Evolutionary conservation across 192 early-diverging fungal species (phyloP).

Genomic region (Podila horticola): DNA sequence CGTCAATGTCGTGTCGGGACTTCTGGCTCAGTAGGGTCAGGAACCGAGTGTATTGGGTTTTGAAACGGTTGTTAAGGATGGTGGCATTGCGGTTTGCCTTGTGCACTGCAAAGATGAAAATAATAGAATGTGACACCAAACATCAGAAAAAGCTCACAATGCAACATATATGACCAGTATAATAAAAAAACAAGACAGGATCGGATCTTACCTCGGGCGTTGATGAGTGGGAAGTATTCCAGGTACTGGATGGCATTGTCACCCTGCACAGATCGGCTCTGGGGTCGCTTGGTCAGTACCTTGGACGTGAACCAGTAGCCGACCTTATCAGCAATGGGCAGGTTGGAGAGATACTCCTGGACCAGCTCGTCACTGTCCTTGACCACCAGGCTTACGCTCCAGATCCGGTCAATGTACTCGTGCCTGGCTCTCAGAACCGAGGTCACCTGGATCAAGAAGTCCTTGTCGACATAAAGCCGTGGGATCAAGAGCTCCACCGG

Average conservation of each 20-base stretch:
- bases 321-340: slow-evolving; percentile 1
- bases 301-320: slow-evolving; percentile 46
- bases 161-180: background rate
- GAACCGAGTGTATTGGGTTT: slow-evolving; percentile 48
- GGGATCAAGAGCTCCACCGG: slow-evolving; percentile 31
- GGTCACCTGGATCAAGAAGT: slow-evolving; percentile 25
- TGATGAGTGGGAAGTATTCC: slow-evolving; percentile 57
- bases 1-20: slow-evolving; percentile 18
- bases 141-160: background rate
- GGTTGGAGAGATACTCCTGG: slow-evolving; percentile 40
- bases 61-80: slow-evolving; percentile 56
- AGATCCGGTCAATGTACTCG: slow-evolving; percentile 41
- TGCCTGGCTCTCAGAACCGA: slow-evolving; percentile 35
- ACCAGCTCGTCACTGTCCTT: slow-evolving; percentile 28
- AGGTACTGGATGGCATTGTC: slow-evolving; percentile 20
- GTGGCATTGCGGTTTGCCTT: slow-evolving; percentile 20
- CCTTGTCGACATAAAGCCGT: slow-evolving; percentile 19
- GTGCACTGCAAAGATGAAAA: slow-evolving; percentile 17
- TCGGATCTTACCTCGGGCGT: slow-evolving; percentile 54
- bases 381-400: slow-evolving; percentile 52
- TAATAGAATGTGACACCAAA: slow-evolving; percentile 5
- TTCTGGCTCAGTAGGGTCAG: slow-evolving; percentile 45
- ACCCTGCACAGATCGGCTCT: slow-evolving; percentile 1
- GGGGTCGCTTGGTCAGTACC: slow-evolving; percentile 14
- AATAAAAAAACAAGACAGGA: background rate